phyloP scores from a whole-genome alignment of 768 basidiomycete genomes.

The Kwoniella bestiolae region DNA sequence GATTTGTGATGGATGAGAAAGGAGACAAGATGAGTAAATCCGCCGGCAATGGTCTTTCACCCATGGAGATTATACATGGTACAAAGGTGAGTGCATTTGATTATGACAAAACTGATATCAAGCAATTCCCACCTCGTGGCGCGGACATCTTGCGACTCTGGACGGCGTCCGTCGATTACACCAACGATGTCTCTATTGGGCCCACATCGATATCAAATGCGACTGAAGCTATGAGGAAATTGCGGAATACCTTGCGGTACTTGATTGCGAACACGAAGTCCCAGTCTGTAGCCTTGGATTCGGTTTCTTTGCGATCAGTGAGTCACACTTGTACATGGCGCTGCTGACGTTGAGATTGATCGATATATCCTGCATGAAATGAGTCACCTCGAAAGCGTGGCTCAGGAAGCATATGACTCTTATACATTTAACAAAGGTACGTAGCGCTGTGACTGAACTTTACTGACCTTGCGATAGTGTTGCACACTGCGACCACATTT shows the following conservation, averaged over 20 bases:
- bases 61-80: constrained; percentile 77
- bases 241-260: constrained; percentile 84
- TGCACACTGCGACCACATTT: constrained; percentile 74
- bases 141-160: constrained; percentile 85
- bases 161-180: constrained; percentile 89
- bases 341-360: constrained; percentile 67
- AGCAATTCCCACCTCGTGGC: constrained; percentile 81
- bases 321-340: neutral
- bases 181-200: constrained; percentile 84
- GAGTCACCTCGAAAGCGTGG: constrained; percentile 70
- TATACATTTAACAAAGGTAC: constrained; percentile 84
- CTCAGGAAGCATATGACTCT: constrained; percentile 69
- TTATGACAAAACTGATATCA: neutral
- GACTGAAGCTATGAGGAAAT: constrained; percentile 75
- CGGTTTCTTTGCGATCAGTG: constrained; percentile 37
- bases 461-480: constrained; percentile 61
- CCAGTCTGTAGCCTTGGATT: constrained; percentile 46
- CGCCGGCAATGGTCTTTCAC: constrained; percentile 85
- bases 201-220: constrained; percentile 74
- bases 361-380: constrained; percentile 85
- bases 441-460: constrained; percentile 11
- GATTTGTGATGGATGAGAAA: constrained; percentile 88
- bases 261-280: constrained; percentile 73
- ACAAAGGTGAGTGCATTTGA: constrained; percentile 65
- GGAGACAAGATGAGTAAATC: constrained; percentile 99